Evolutionary conservation across 2,329 filamentous ascomycete species (phyloP).

Genomic region (Colletotrichum sp.): DNA sequence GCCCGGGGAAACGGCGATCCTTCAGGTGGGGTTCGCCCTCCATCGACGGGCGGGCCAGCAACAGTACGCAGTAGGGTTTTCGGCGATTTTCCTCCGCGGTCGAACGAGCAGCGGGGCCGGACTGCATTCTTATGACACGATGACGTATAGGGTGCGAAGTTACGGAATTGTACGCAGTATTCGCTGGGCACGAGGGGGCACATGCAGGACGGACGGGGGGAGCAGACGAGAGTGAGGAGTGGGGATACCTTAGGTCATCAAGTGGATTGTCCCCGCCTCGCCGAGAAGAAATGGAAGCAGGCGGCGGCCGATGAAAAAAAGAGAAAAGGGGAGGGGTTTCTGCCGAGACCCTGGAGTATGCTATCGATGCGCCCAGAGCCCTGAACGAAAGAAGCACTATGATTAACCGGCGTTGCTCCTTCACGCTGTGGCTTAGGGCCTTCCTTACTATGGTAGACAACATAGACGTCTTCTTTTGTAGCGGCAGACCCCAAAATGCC

Average conservation of each 20-base stretch:
- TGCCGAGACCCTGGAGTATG: not conserved
- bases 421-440: not conserved
- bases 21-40: not conserved
- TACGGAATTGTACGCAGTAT: not conserved
- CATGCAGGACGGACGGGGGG: not conserved
- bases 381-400: not conserved
- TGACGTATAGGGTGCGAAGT: not conserved
- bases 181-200: not conserved
- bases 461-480: not conserved
- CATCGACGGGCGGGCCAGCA: not conserved
- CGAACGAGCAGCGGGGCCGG: not conserved
- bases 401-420: not conserved
- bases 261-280: not conserved
- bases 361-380: not conserved
- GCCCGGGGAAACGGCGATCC: not conserved
- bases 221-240: not conserved
- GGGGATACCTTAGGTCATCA: not conserved
- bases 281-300: not conserved
- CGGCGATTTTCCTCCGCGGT: slow-evolving; percentile 2
- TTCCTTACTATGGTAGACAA: not conserved
- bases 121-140: not conserved
- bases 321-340: not conserved
- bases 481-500: not conserved
- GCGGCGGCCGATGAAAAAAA: not conserved
- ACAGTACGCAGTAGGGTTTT: not conserved